Evolutionary conservation across 805 yeast species (phyloP), one percentile per base, ranked within the genome.

Genomic region (Suhomyces sp.): DNA sequence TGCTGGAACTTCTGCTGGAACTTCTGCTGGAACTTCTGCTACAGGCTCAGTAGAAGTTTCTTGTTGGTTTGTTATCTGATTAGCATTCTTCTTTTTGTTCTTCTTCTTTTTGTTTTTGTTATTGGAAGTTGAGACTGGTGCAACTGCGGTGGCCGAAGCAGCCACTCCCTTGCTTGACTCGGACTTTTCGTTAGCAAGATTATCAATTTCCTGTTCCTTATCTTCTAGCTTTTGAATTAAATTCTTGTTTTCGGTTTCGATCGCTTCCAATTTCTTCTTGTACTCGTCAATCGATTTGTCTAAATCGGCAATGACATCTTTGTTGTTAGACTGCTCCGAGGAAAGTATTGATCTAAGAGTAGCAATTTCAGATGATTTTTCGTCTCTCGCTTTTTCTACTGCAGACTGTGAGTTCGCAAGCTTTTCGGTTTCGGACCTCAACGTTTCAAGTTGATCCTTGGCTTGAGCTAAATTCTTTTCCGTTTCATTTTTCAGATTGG

Each of bases 61-160:
- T 37, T 37, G 41, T 7, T 37, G 21, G 7, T 41, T 22, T 4
- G 13, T 19, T 8, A 43, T 29, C n/a, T 44, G 46, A 8, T 22
- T 37, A 15, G 10, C 39, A 6, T 20, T 33, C 15, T 43, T 44
- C 59, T 54, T 60, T 53, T 66, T 63, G 49, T 62, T 66, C 57
- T 60, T 67, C 52, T 61, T 65, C 50, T 62, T 65, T 29, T 62
- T 62, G 49, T 57, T 61, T 48, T 52, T 55, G 17, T 37, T 49
- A 40, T 43, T 44, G 12, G 44, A 9, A 9, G 41, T 9, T n/a
- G n/a, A 46, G 19, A 15, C 48, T 43, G 22, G 22, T 25, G n/a
- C 49, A 37, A 17, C 24, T 19, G 12, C 33, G 22, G 37, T 2
- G 6, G 10, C 22, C 1, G 37, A 2, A 15, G 31, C 15, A 17